Evolutionary conservation across 805 yeast genomes (phyloP), one percentile per base, ranked within the genome.

Genomic region (Kazachstania kunashirensis): DNA sequence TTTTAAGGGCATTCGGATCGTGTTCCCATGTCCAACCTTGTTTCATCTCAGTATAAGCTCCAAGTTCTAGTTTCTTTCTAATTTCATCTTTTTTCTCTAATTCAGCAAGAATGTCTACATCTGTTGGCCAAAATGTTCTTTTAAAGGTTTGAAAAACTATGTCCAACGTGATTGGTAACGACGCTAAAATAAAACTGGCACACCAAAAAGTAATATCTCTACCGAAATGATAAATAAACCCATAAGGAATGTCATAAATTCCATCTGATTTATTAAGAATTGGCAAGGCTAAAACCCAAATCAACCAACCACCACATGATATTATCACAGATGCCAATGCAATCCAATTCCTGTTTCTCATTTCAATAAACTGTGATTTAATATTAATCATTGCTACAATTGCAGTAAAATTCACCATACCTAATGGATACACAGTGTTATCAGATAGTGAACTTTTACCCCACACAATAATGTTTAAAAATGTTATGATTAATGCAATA

Each of bases 191-290:
- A 21, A 84, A 51, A 24, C 83, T 61, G 0, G 84, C 59, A 1
- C 84, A 84, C 97, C 97, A 92, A 75, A 86, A 89, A 1, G 83
- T 69, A n/a, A 66, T 55, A 53, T 92, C 96, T 15, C 46, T 59
- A 16, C 97, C 97, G 63, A 84, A 85, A 35, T 75, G 75, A 33
- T 76, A 59, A 40, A 69, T 66, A 33, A 92, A 65, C 2, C 92
- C 94, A 42, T 72, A 67, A 6, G 67, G 65, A 2, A 83, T 96
- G 55, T 73, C 83, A 58, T 74, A 86, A 11, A 83, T 36, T 52
- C 72, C 52, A 62, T 72, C 46, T 52, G 59, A 50, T 59, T 61
- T 64, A 55, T 84, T 80, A n/a, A 88, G 60, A 3, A 68, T 70
- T 52, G 88, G 83, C 32, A 89, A 71, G 20, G 86, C 56, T 38